Base-by-base conservation (phyloP, 257 asterid species). In the Solanum chilense region DNA sequence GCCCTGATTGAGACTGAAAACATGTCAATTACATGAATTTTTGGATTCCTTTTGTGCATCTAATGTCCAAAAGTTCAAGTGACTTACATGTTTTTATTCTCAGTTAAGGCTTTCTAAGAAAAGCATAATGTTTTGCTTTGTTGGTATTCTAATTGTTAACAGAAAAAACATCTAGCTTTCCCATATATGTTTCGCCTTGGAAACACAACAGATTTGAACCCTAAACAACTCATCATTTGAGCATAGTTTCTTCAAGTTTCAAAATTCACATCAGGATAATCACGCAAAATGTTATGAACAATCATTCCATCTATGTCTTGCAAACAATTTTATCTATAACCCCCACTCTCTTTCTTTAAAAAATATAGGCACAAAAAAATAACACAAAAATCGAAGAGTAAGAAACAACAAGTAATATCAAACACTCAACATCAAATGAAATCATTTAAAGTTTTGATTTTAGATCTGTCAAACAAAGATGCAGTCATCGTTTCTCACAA, bases 171-270 rank as follows among this genome's bases (percentile, higher is more conserved):
- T 95, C 97, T 90, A 97, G 86, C 37, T 94, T 99, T 89, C 98
- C 98, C 88, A 94, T 89, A 90, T 89, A 88, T 77, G 60, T 89
- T 73, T 96, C 98, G 1, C 98, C 98, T 37, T 93, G 93, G 93
- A 89, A 90, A 94, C 86, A 96, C 97, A 89, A 89, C 89, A 69
- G 93, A 90, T 91, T 91, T 95, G 89, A 95, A 92, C 96, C 98
- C 98, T 97, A 96, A 93, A 90, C 93, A 91, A 88, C 95, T 93
- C 98, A 11, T n/a, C 9, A 8, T 64, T 64, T 64, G 31, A n/a
- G 33, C 1, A 64, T 2, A n/a, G 9, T 64, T n/a, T n/a, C 8
- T n/a, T 25, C 4, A 1, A 60, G 25, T n/a, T 62, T n/a, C 13
- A 64, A n/a, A 70, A 70, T 70, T 33, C 9, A 70, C 21, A 33